Evolutionary conservation across 768 basidiomycete species (phyloP).

Genomic region (Leccinellum albellum): DNA sequence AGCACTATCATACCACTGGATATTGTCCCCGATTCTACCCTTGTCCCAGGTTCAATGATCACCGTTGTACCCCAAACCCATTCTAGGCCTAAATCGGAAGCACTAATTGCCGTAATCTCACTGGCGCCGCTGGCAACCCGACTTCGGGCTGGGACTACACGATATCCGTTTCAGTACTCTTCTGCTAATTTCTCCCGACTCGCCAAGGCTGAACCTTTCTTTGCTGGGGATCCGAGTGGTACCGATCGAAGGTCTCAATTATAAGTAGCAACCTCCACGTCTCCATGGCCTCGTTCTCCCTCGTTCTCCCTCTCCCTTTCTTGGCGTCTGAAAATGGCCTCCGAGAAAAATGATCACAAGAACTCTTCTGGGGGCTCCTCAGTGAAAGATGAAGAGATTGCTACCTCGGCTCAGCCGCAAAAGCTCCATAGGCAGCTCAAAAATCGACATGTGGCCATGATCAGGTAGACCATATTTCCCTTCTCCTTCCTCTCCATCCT

Average conservation of each 20-base stretch:
- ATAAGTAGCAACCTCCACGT: not conserved
- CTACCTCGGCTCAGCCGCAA: not conserved
- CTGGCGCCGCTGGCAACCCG: no score
- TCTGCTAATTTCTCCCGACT: no score
- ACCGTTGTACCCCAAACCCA: no score
- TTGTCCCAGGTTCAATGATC: no score
- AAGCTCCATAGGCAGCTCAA: conserved; percentile 59
- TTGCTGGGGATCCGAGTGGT: no score
- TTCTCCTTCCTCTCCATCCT: not conserved
- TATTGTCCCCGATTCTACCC: no score
- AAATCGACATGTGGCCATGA: conserved; percentile 80
- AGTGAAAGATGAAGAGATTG: conserved; percentile 22
- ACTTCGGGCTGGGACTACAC: no score
- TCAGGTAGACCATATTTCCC: conserved; percentile 44
- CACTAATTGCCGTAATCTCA: no score
- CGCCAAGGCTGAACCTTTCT: no score
- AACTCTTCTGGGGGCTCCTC: conserved; percentile 12
- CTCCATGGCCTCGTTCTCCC: not conserved
- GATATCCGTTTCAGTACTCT: no score
- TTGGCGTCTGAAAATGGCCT: conserved; percentile 2
- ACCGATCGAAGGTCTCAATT: not conserved
- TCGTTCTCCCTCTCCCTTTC: not conserved
- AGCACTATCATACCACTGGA: no score
- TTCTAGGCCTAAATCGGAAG: no score
- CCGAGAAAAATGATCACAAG: conserved; percentile 20